Conservation (phyloP, 495 filamentous ascomycete species). For the Penicillium manginii region DNA sequence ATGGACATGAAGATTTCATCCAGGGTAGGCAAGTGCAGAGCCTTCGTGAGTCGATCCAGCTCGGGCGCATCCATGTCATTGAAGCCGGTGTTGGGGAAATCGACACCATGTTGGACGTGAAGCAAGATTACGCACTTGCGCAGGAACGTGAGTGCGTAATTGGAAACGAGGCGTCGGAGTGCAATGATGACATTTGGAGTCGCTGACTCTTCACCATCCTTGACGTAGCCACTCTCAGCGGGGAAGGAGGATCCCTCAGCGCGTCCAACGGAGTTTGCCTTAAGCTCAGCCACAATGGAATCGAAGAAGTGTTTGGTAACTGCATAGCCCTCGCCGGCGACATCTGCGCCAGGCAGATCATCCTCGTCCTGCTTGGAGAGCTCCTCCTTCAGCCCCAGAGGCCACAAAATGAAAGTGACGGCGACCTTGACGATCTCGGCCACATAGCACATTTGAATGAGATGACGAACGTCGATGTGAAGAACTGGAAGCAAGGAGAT, state of each 20-base stretch:
- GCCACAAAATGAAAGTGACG: slow-evolving; percentile 50
- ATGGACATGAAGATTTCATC: slow-evolving; percentile 71
- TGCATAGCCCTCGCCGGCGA: slow-evolving; percentile 35
- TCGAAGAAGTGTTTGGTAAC: slow-evolving; percentile 47
- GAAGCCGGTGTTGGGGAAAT: slow-evolving; percentile 77
- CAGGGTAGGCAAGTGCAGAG: slow-evolving; percentile 74
- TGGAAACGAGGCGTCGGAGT: slow-evolving; percentile 61
- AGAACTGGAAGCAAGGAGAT: slow-evolving; percentile 72
- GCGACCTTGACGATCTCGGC: slow-evolving; percentile 85
- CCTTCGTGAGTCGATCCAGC: slow-evolving; percentile 76
- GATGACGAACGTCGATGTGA: slow-evolving; percentile 74
- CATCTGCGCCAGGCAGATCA: slow-evolving; percentile 31
- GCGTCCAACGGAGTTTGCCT: slow-evolving; percentile 47
- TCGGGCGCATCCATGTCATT: slow-evolving; percentile 70
- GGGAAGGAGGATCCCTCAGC: slow-evolving; percentile 47
- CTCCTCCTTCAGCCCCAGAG: slow-evolving; percentile 46
- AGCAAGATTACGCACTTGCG: slow-evolving; percentile 84
- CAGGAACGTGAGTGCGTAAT: slow-evolving; percentile 87
- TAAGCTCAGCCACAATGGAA: slow-evolving; percentile 45
- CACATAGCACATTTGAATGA: slow-evolving; percentile 87
- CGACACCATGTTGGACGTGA: slow-evolving; percentile 84
- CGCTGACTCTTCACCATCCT: slow-evolving; percentile 46
- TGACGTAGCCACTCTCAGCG: slow-evolving; percentile 48
- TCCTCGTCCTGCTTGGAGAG: slow-evolving; percentile 37
- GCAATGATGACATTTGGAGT: slow-evolving; percentile 46